Percentiles rank a stretch among this genome's conserved stretches.
These are phyloP conservation scores for Claviceps pazoutovae DNA, from an alignment of 2,329 filamentous ascomycete species.

Conservation along the genomic window DNA sequence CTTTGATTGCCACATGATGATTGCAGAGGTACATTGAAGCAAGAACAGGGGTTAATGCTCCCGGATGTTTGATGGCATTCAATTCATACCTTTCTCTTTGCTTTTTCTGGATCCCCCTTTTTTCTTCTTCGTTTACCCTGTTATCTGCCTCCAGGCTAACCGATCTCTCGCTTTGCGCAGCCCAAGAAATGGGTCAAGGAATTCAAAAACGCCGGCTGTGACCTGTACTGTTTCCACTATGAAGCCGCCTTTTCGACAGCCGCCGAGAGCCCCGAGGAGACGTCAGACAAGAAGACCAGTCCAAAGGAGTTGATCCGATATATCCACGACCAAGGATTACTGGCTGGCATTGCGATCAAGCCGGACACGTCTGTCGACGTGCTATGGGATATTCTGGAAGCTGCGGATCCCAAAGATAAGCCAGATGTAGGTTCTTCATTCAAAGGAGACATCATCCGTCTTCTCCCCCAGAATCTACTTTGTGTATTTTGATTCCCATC, in stretches of 20 bases:
- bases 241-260: conserved; percentile 85
- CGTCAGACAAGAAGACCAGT: conserved; percentile 57
- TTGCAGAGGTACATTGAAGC: conserved; percentile 58
- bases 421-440: conserved; percentile 59
- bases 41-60: background rate
- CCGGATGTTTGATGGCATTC: too few relatives aligned
- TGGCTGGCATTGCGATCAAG: conserved; percentile 92
- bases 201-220: conserved; percentile 85
- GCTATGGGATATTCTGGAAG: conserved; percentile 78
- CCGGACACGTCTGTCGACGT: conserved; percentile 84
- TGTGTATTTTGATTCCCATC: background rate
- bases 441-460: background rate
- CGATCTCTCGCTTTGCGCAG: conserved; percentile 30
- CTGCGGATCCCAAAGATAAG: conserved; percentile 53
- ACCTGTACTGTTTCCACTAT: conserved; percentile 99
- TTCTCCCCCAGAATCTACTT: background rate
- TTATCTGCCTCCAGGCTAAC: background rate
- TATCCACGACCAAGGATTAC: conserved; percentile 77
- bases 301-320: conserved; percentile 78
- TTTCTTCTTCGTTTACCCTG: background rate
- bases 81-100: too few relatives aligned
- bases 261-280: conserved; percentile 62
- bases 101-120: background rate
- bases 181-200: conserved; percentile 97
- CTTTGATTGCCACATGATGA: conserved; percentile 99